Evolutionary conservation across 2,329 filamentous ascomycete species (phyloP), one percentile per base, ranked within the genome.

Genomic region (Neocatenulostroma microsporum): DNA sequence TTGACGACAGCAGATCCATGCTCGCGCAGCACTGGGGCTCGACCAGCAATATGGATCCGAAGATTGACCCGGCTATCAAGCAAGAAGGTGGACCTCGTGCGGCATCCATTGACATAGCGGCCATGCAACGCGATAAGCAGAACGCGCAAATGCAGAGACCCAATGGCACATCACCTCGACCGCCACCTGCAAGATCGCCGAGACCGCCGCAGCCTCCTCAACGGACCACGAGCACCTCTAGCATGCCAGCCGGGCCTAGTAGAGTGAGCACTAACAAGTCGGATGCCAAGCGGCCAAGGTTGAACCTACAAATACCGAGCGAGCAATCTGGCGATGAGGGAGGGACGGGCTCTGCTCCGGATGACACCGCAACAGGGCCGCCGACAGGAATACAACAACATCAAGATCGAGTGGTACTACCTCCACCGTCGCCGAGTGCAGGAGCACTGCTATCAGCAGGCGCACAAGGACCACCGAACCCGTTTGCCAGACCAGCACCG

Each of bases 271-370:
- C 84, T 46, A 66, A 82, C 41, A 76, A 81, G 47, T 66, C 63
- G 9, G 77, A 76, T 37, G 78, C 77, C 7, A 79, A 84, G 52
- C 75, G 88, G 37, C 91, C 91, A 3, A 77, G 85, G 36, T 70
- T 98, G 30, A 94, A 85, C 50, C 86, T 98, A 4, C 87, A 95
- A 56, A 98, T 98, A 52, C 91, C 91, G 0, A 89, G 87, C 48
- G 91, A 94, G 53, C 23, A 24, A 24, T 93, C 86, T 8, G 54
- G 50, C 21, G 86, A 94, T 49, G 78, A 73, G 30, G 84, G 79
- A 39, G 82, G 75, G 42, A 82, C 78, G 30, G 84, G 82, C 30
- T 84, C 84, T 37, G 84, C 83, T 2, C 42, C 42, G 28, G 50
- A 60, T 58, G 71, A 73, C 27, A 71, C 57, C 45, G 61, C 70